Base-by-base conservation (phyloP, 2,329 filamentous ascomycete species). In the Cladosporium austrohemisphaericum region DNA sequence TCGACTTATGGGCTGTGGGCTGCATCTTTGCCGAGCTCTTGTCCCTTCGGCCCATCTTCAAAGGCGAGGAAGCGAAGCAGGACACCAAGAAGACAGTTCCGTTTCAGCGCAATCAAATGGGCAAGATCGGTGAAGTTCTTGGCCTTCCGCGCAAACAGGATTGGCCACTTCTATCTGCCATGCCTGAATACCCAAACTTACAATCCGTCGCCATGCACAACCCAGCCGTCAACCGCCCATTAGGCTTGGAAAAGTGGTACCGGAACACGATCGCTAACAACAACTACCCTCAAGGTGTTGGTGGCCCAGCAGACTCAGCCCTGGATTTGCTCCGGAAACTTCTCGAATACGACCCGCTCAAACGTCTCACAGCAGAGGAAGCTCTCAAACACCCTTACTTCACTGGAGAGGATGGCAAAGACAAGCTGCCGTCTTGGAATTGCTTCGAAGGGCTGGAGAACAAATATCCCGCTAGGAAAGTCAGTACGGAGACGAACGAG, bases 31-130 rank as follows among this genome's bases (percentile, higher is more conserved):
- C 93, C 2, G 93, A 98, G 67, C 76, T 98, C 2, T 73, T 98
- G 0, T 91, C 88, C 1, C 73, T 98, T 3, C 80, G 92, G 1
- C 93, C 93, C 0, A 97, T 98, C 48, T 98, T 98, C 69, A 98
- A 98, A 65, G 93, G 93, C 0, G 93, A 98, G 64, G 93, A 98
- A 69, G 93, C 93, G 13, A 98, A 98, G 71, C 96, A 97, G 86
- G 93, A 98, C 68, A 88, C 81, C 60, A 98, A 98, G 70, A 97
- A 97, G 72, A 93, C 88, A 0, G 91, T 97, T 0, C 93, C 93
- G 0, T 98, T 98, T 60, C 93, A 98, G 69, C 82, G 91, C 11
- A 96, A 96, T 62, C 93, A 98, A 71, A 97, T 98, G 92, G 89
- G 93, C 64, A 96, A 95, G 71, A 98, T 98, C 60, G 88, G 95